A percentile compares a stretch with the other conserved stretches of the same genome.
Conservation (phyloP, 495 filamentous ascomycete genomes). For the Hyaloscypha bicolor region DNA sequence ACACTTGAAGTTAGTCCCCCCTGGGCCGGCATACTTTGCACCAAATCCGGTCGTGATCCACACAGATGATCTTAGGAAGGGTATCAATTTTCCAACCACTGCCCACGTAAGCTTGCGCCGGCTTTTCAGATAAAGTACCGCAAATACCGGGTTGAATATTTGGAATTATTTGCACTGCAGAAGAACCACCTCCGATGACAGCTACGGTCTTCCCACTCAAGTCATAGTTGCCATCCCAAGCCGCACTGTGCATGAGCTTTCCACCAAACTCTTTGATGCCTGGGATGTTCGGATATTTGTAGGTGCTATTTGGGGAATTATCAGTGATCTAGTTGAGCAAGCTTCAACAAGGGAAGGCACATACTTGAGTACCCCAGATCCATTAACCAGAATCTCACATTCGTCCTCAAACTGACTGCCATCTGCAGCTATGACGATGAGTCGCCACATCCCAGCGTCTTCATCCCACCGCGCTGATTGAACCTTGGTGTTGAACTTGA, state of each 20-base stretch:
- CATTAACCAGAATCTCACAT: conserved; percentile 26
- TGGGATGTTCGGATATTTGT: conserved; percentile 56
- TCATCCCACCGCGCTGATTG: conserved; percentile 20
- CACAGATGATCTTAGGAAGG: conserved; percentile 64
- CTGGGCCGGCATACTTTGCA: conserved; percentile 25
- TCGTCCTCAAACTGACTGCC: conserved; percentile 33
- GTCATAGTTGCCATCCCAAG: conserved; percentile 48
- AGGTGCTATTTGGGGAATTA: conserved; percentile 20
- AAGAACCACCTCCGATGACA: conserved; percentile 57
- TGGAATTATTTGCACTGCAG: conserved; percentile 53
- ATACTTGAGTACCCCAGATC: conserved; percentile 24
- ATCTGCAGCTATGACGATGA: conserved; percentile 31
- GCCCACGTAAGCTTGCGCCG: not conserved
- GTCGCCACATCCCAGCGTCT: conserved; percentile 9
- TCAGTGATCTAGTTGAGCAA: conserved; percentile 32
- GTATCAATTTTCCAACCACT: conserved; percentile 51
- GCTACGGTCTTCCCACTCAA: conserved; percentile 51
- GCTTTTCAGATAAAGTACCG: not conserved
- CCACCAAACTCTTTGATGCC: conserved; percentile 58
- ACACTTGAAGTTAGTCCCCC: conserved; percentile 21
- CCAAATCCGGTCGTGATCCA: conserved; percentile 64
- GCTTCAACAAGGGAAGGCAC: conserved; percentile 35
- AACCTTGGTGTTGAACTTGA: conserved; percentile 36
- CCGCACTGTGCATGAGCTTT: conserved; percentile 55
- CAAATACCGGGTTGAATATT: conserved; percentile 41